Evolutionary conservation across 2,329 filamentous ascomycete species (phyloP), one percentile per base, ranked within the genome.

Genomic region (Xylaria sp.): DNA sequence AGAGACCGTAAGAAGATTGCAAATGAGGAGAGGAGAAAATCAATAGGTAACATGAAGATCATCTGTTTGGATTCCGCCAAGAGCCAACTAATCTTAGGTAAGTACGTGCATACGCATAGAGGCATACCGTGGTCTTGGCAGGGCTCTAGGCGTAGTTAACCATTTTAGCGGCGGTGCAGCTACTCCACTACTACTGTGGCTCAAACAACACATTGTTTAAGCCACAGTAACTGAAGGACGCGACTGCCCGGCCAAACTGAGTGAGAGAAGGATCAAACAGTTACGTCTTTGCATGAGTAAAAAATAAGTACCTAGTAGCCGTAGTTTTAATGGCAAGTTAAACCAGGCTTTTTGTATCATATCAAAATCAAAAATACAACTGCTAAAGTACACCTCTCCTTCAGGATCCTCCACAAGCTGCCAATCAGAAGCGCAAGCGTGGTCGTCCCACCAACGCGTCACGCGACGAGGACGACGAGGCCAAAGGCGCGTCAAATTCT

Each of bases 381-480:
- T 39, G 36, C 61, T 58, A 34, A 50, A 45, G 11, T 32, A 51
- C 27, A 27, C 9, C 61, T 70, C n/a, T 30, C 36, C 53, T 34
- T 53, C 50, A 77, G 77, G 66, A 67, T 47, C 72, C 70, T 14
- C 64, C 71, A 45, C 72, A 76, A 61, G 71, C 77, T 36, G 74
- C 74, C 32, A 78, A 78, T 61, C 78, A 78, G 61, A 82, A 81
- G 72, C 82, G 82, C 71, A 84, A 83, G 74, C 82, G 82, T 75
- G 81, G 81, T 62, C 78, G 80, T 48, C 81, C 79, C 12, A 73
- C 80, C 36, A 81, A 81, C 81, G 81, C 81, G 81, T 79, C 80
- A 64, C 80, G 77, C 69, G 67, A 76, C 42, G 69, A 75, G 69
- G 67, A 76, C 45, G 69, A 75, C 27, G 69, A 67, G 30, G 65